These are phyloP conservation scores for Rhizopus delemar DNA, from an alignment of 371 early-diverging fungal genomes.

Conservation along the genomic window DNA sequence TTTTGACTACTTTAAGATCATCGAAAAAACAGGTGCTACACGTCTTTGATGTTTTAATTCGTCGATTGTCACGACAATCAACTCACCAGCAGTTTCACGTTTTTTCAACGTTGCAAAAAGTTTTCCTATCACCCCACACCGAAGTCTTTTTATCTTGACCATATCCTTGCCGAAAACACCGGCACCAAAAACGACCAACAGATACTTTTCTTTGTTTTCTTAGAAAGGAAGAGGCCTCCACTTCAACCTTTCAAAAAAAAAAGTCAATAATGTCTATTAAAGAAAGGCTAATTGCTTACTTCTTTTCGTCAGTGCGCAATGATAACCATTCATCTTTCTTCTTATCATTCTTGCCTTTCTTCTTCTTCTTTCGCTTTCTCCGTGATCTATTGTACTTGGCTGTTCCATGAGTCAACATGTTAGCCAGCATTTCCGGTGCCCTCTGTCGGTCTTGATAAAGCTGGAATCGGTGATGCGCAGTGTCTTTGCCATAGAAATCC, in stretches of 20 bases:
- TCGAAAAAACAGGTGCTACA: slow-evolving; percentile 9
- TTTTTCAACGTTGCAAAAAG: slow-evolving; percentile 10
- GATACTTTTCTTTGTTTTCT: slow-evolving; percentile 1
- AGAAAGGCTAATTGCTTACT: no score
- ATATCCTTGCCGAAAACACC: slow-evolving; percentile 6
- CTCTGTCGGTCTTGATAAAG: slow-evolving; percentile 1
- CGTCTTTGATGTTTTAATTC: slow-evolving; percentile 9
- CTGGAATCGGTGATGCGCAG: background rate
- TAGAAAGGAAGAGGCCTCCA: background rate
- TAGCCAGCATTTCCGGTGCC: background rate
- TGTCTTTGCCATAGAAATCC: background rate
- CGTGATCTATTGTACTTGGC: background rate
- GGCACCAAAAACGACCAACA: slow-evolving; percentile 3
- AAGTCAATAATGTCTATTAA: no score
- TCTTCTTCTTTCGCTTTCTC: background rate
- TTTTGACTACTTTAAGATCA: background rate
- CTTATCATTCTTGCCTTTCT: background rate
- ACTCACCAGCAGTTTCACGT: background rate
- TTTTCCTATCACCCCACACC: slow-evolving; percentile 6
- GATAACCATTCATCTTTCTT: no score
- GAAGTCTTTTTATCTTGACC: slow-evolving; percentile 4
- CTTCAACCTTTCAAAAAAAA: background rate
- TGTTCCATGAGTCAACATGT: slow-evolving; percentile 7
- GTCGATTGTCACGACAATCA: slow-evolving; percentile 10
- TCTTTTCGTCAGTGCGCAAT: no score